phyloP scores from a whole-genome alignment of 2,329 filamentous ascomycete species.

The Exophiala dermatitidis region DNA sequence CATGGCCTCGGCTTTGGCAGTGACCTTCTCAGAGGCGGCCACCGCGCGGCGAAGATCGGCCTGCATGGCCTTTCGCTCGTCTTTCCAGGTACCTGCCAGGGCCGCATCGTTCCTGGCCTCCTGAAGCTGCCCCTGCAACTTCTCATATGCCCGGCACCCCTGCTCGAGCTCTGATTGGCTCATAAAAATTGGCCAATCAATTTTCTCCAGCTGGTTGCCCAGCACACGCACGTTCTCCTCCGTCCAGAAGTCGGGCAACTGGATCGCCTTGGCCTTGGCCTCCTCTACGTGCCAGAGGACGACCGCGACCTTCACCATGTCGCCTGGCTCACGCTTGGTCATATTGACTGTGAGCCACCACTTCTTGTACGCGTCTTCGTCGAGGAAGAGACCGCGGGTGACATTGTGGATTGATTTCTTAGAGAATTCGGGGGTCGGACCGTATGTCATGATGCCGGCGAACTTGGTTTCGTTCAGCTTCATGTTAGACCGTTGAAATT shows the following conservation, averaged over 20 bases:
- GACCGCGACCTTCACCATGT: constrained; percentile 12
- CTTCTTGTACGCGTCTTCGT: constrained; percentile 11
- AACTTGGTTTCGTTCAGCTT: not conserved
- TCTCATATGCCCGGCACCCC: not conserved
- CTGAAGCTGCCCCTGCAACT: constrained; percentile 4
- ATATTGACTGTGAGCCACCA: constrained; percentile 11
- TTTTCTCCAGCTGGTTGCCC: constrained; percentile 4
- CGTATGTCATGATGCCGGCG: constrained; percentile 11
- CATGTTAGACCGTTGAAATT: constrained; percentile 3
- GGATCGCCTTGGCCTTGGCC: constrained; percentile 1
- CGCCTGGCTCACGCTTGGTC: constrained; percentile 1
- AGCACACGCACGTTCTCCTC: constrained; percentile 3
- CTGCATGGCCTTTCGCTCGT: not conserved
- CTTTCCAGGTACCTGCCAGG: not conserved
- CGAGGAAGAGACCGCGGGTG: constrained; percentile 13
- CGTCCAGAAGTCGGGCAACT: constrained; percentile 13
- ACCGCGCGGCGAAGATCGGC: not conserved
- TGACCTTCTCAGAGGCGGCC: not conserved
- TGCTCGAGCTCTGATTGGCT: constrained; percentile 4
- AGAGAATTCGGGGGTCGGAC: constrained; percentile 5
- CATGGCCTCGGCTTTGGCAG: not conserved
- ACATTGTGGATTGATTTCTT: constrained; percentile 1
- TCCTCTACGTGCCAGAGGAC: constrained; percentile 11
- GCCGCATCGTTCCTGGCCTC: not conserved
- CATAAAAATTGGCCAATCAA: constrained; percentile 4